Conservation (phyloP, 441 rosid genomes). For the Isatis lusitanica region DNA sequence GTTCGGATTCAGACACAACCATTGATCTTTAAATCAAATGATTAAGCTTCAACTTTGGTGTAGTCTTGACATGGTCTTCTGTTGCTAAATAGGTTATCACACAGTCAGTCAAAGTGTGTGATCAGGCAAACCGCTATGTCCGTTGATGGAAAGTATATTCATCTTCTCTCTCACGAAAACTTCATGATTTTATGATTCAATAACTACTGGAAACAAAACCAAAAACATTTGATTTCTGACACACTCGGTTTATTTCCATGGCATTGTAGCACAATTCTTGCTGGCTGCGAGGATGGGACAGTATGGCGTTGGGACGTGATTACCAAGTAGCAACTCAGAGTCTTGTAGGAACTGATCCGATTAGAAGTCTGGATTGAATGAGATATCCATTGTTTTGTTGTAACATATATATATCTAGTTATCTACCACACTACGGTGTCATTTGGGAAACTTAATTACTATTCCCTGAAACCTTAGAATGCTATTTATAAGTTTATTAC, state of each 20-base stretch:
- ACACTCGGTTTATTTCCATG: slow-evolving; percentile 5
- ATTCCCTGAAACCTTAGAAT: slow-evolving; percentile 21
- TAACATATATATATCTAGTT: neutral
- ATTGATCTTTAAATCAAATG: neutral
- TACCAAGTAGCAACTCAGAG: slow-evolving; percentile 22
- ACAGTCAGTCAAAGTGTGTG: slow-evolving; percentile 70
- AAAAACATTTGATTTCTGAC: neutral
- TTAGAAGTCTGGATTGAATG: slow-evolving; percentile 1
- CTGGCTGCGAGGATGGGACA: slow-evolving; percentile 93
- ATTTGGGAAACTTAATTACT: neutral
- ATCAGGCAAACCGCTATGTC: slow-evolving; percentile 98
- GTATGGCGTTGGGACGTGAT: slow-evolving; percentile 93
- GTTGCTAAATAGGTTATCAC: slow-evolving; percentile 60
- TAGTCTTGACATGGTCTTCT: slow-evolving; percentile 23
- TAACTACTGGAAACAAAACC: slow-evolving; percentile 4
- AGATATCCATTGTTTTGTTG: slow-evolving; percentile 14
- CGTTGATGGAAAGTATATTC: slow-evolving; percentile 78
- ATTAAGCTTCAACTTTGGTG: slow-evolving; percentile 2
- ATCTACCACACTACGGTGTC: neutral
- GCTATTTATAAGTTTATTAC: neutral
- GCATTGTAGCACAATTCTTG: slow-evolving; percentile 78
- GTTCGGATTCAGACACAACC: neutral
- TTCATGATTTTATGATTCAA: neutral
- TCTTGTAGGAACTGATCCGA: slow-evolving; percentile 17
- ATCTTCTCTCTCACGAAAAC: slow-evolving; percentile 7